Evolutionary conservation across 305 asterid species (phyloP), one percentile per base, ranked within the genome.

Genomic region (Fraxinus angustifolia): DNA sequence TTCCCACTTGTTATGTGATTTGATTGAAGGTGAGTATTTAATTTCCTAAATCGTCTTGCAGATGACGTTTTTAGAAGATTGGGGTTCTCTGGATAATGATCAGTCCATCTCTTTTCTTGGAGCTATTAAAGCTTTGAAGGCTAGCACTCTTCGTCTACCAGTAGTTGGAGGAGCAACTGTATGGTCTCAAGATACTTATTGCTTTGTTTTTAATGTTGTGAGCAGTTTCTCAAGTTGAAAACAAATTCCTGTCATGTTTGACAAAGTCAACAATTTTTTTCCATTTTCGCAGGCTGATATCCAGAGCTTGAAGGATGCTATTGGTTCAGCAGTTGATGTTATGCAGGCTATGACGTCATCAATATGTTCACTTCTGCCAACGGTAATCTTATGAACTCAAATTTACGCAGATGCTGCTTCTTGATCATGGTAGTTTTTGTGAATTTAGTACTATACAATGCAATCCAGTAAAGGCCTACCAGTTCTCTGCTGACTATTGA

Each of bases 91-190:
- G 80, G 99, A 92, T 77, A 92, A 92, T 79, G 95, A 91, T 78
- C 97, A 94, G 82, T 88, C 84, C 4, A 82, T 90, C 75, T 90
- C 95, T 81, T 83, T 96, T 85, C 84, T 86, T 53, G 97, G 99
- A 79, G 97, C 93, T 62, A 96, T 90, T 67, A 98, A 94, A 90
- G 96, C 98, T 74, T 85, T 96, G 84, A 94, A 87, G 80, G 98
- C 97, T 78, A 94, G 98, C 92, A 94, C 97, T 80, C 94, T 96
- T 73, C 96, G 97, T 71, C 97, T 96, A 76, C 97, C 99, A 8
- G 90, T 93, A 74, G 88, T 86, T 33, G 97, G 91, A 85, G 97
- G 97, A 87, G 97, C 93, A 86, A 84, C 80, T 60, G 99, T 95
- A 91, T 38, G 97, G 82, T 17, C 82, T 83, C 73, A 8, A 30